Percentiles rank a stretch among this genome's conserved stretches.
Conservation (phyloP, 371 early-diverging fungal species). For the Mucor saturninus region DNA sequence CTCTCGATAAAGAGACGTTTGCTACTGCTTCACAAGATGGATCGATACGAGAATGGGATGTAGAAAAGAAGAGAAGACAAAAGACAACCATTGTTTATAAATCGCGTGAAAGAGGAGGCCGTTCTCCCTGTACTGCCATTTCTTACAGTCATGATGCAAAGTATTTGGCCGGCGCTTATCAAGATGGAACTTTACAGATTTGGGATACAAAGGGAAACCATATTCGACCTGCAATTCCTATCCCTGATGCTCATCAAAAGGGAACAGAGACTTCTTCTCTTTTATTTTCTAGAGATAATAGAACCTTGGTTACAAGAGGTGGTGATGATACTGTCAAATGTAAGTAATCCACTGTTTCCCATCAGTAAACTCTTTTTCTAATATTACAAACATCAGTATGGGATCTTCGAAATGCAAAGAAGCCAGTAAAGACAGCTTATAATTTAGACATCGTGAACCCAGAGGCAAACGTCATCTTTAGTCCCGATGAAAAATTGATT, state of each 20-base stretch:
- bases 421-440: constrained; percentile 64
- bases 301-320: constrained; percentile 74
- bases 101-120: constrained; percentile 75
- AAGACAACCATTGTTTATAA: constrained; percentile 80
- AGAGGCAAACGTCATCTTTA: constrained; percentile 87
- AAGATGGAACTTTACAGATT: constrained; percentile 69
- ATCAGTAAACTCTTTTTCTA: too few species aligned
- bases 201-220: constrained; percentile 65
- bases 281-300: constrained; percentile 69
- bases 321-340: constrained; percentile 89
- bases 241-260: constrained; percentile 73
- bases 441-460: constrained; percentile 72
- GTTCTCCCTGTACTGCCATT: constrained; percentile 68
- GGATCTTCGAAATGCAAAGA: constrained; percentile 82
- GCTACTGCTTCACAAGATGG: constrained; percentile 86
- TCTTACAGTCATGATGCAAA: constrained; percentile 74
- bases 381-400: constrained; percentile 62
- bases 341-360: constrained; percentile 23
- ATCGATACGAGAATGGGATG: constrained; percentile 91
- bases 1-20: constrained; percentile 67
- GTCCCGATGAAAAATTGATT: constrained; percentile 81
- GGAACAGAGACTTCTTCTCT: constrained; percentile 74
- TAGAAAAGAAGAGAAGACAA: constrained; percentile 72
- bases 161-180: constrained; percentile 67
- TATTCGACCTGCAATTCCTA: constrained; percentile 52